Conservation (phyloP, 2,329 filamentous ascomycete genomes). For the Cordyceps javanica region DNA sequence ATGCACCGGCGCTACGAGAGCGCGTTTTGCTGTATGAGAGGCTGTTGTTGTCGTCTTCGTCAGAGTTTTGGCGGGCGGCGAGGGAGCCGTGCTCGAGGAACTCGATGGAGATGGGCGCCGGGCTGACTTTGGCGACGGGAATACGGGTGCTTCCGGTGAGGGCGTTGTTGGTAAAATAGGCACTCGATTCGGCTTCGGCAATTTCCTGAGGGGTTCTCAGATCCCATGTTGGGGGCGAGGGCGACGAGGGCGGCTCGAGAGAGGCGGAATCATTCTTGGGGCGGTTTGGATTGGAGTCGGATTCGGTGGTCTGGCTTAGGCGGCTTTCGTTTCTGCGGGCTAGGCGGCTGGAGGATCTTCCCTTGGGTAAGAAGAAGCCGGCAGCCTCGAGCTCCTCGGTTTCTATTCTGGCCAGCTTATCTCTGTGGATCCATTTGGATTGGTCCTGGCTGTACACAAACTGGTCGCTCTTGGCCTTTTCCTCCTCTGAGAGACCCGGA, state of each 20-base stretch:
- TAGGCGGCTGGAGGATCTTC: slow-evolving; percentile 45
- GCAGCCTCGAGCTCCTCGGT: slow-evolving; percentile 74
- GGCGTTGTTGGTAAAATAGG: slow-evolving; percentile 46
- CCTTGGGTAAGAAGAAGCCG: slow-evolving; percentile 56
- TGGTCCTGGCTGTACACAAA: slow-evolving; percentile 43
- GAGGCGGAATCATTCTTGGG: slow-evolving; percentile 42
- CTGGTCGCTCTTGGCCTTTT: slow-evolving; percentile 23
- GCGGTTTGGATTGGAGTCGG: slow-evolving; percentile 23
- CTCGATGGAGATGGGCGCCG: slow-evolving; percentile 65
- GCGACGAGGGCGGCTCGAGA: slow-evolving; percentile 32
- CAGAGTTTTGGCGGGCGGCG: slow-evolving; percentile 51
- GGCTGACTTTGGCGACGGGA: slow-evolving; percentile 75
- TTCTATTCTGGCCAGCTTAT: slow-evolving; percentile 78
- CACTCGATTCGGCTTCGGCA: slow-evolving; percentile 49
- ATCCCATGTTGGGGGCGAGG: slow-evolving; percentile 55
- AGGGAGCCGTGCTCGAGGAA: slow-evolving; percentile 70
- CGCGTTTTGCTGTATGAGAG: slow-evolving; percentile 57
- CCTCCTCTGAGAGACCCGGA: slow-evolving; percentile 19
- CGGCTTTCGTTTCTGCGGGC: slow-evolving; percentile 32
- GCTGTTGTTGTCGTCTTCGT: slow-evolving; percentile 45
- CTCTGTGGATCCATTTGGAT: slow-evolving; percentile 79
- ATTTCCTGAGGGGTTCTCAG: slow-evolving; percentile 73
- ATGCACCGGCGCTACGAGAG: slow-evolving; percentile 63
- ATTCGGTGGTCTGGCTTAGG: slow-evolving; percentile 27
- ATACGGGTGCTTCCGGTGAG: slow-evolving; percentile 70